Evolutionary conservation across 208 protist species (phyloP), one percentile per base, ranked within the genome.

Genomic region (Herpetomonas samuelpessoai): DNA sequence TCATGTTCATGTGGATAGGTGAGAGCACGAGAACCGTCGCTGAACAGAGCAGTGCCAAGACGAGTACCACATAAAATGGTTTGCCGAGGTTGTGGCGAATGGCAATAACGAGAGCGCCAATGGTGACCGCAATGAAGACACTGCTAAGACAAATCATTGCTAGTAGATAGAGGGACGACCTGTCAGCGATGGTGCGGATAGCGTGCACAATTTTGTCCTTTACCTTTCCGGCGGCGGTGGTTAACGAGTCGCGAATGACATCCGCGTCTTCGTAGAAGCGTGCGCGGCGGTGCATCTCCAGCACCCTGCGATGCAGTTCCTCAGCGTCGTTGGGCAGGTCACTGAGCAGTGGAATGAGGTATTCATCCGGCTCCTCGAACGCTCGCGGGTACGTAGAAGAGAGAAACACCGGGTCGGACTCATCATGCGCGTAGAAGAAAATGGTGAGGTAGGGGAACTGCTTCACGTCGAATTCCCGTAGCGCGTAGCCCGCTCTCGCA

Each of bases 191-290:
- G 7, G 10, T 16, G 35, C 35, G 35, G 35, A 41, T 41, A 16
- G 7, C 16, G 7, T 41, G 10, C 7, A 7, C 10, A 16, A 41
- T 16, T 16, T 41, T 41, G 35, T 16, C 35, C 16, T 7, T 41
- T 16, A 41, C 16, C 35, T 18, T 41, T 16, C 16, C 10, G 16
- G 10, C 16, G 35, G 35, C 35, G 35, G 35, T 41, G 35, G 10
- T 41, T 26, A 63, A 35, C 10, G 44, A n/a, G 10, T 7, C 54
- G 18, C 28, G 45, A 54, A 63, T 53, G 24, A 19, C 35, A 19
- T 19, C 26, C 4, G 24, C 12, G 53, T 65, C 60, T 9, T 44
- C 60, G 47, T 47, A 65, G 49, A 65, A 65, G 4, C 60, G 4
- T 3, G 9, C 29, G n/a, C 60, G 44, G 16, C 60, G 60, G 53